Percentiles rank a stretch among this genome's conserved stretches.
phyloP scores from a whole-genome alignment of 768 basidiomycete genomes.

The Hydnomerulius pinastri region DNA sequence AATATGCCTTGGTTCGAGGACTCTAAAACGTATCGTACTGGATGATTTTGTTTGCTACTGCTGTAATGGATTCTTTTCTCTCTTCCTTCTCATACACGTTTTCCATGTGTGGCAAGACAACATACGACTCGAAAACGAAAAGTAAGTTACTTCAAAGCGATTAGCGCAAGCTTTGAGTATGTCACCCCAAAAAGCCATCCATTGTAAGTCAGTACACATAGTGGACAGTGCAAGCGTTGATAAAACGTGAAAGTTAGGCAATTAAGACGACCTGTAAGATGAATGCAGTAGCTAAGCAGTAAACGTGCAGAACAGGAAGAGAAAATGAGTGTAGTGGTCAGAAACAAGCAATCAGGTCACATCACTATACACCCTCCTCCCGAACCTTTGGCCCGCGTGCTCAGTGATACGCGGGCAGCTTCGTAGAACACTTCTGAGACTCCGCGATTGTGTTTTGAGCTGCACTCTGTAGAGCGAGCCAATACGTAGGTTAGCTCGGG shows the following conservation, averaged over 20 bases:
- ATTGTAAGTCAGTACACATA: conserved; percentile 6
- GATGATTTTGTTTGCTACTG: conserved; percentile 17
- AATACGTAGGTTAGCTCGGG: background rate
- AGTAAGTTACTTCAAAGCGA: too few relatives aligned
- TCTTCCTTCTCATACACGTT: background rate
- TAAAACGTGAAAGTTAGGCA: conserved; percentile 4
- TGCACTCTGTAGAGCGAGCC: conserved; percentile 68
- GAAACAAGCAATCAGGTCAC: conserved; percentile 38
- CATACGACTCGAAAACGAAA: background rate
- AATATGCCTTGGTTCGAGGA: conserved; percentile 7
- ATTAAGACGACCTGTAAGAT: conserved; percentile 25
- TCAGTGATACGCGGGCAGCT: conserved; percentile 82
- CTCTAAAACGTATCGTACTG: conserved; percentile 28
- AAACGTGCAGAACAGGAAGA: conserved; percentile 1
- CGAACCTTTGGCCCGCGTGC: conserved; percentile 68
- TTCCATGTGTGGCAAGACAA: too few relatives aligned
- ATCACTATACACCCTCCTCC: conserved; percentile 59
- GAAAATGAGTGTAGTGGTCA: conserved; percentile 2
- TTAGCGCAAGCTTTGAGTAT: conserved; percentile 12
- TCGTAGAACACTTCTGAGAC: conserved; percentile 94
- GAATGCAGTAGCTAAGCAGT: conserved; percentile 11
- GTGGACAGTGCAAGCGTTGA: background rate
- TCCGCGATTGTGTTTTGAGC: conserved; percentile 95
- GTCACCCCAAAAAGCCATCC: background rate
- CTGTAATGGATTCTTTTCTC: conserved; percentile 26